Conservation (phyloP, 148 eudicot species). For the Polygonum maritimum region DNA sequence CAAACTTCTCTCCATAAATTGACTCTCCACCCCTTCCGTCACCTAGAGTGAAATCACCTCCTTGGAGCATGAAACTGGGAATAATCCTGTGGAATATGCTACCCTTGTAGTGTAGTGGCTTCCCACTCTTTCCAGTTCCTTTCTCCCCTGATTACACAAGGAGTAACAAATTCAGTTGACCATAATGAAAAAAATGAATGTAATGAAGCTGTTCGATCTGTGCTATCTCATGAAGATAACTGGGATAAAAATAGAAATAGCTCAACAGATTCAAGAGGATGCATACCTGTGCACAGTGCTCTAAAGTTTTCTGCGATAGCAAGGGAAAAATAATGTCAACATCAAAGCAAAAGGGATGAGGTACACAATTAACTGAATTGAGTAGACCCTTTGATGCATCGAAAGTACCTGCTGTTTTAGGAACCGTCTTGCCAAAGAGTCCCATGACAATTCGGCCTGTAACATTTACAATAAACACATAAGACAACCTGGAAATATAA, state of each 20-base stretch:
- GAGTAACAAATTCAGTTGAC: not conserved
- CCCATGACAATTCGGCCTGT: constrained; percentile 93
- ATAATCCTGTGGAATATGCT: constrained; percentile 88
- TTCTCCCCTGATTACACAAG: constrained; percentile 61
- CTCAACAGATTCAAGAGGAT: not conserved
- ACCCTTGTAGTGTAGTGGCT: constrained; percentile 93
- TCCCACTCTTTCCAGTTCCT: constrained; percentile 77
- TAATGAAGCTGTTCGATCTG: not conserved
- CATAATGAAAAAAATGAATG: not conserved
- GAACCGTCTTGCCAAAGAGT: constrained; percentile 94
- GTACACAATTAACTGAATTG: not conserved
- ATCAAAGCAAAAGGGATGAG: not conserved
- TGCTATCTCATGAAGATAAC: not conserved
- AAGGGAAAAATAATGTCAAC: not conserved
- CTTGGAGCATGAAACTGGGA: constrained; percentile 96
- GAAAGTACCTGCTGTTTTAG: constrained; percentile 78
- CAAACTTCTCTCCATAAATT: constrained; percentile 93
- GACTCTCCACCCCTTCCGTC: constrained; percentile 97
- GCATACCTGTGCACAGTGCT: constrained; percentile 93
- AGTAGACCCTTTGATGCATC: not conserved
- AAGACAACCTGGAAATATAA: not conserved
- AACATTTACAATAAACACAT: constrained; percentile 6
- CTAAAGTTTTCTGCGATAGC: constrained; percentile 74
- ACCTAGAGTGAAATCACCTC: constrained; percentile 95
- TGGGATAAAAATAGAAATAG: not conserved